Percentiles rank a stretch among this genome's conserved stretches.
Conservation (phyloP, 495 filamentous ascomycete genomes). For the Extremus antarcticus region DNA sequence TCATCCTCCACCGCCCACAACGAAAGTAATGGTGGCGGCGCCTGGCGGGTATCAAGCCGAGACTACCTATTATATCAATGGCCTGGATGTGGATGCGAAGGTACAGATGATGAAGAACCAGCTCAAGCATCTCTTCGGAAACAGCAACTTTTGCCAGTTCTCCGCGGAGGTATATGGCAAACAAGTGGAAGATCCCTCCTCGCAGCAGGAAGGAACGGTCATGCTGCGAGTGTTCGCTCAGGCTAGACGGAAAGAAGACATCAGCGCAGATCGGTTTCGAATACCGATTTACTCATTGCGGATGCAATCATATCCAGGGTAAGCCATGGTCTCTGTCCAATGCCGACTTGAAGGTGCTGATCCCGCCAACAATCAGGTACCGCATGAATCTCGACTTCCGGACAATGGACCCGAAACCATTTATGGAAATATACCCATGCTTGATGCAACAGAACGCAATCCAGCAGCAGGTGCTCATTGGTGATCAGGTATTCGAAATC, state of each 20-base stretch:
- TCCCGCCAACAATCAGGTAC: neutral
- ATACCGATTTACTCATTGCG: constrained; percentile 3
- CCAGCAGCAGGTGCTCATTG: neutral
- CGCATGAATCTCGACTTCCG: neutral
- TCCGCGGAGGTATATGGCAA: constrained; percentile 3
- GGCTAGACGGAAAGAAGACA: constrained; percentile 1
- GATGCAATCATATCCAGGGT: constrained; percentile 3
- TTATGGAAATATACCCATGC: neutral
- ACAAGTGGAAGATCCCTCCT: neutral
- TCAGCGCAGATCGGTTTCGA: neutral
- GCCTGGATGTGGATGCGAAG: constrained; percentile 1
- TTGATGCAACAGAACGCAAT: neutral
- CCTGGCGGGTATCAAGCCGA: neutral
- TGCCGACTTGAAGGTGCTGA: neutral
- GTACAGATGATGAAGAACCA: constrained; percentile 3
- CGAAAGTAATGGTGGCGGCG: constrained; percentile 27
- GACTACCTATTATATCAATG: constrained; percentile 1
- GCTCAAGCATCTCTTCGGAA: neutral
- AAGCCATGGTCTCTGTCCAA: neutral
- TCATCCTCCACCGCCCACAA: constrained; percentile 41
- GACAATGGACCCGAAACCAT: neutral
- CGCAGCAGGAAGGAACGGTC: constrained; percentile 4
- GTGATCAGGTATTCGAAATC: neutral
- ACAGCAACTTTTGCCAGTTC: constrained; percentile 4
- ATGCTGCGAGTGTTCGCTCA: constrained; percentile 7